A percentile compares a stretch with the other conserved stretches of the same genome.
Evolutionary conservation across 306 rosid genomes (phyloP).

Genomic region (Ochetophila trinervis): DNA sequence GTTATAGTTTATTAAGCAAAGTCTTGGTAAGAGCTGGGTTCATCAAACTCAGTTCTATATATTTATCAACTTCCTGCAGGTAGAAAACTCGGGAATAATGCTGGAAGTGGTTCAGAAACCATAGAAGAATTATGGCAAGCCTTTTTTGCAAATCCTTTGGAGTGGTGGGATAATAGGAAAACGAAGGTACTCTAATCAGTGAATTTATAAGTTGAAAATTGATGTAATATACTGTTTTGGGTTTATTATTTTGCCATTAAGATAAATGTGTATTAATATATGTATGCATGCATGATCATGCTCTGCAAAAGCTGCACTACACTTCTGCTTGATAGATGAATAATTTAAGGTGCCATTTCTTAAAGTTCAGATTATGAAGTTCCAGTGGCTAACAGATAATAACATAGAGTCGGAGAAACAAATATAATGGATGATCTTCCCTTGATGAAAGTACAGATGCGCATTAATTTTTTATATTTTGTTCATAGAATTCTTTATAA

Average conservation of each 20-base stretch:
- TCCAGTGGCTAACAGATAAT: not conserved
- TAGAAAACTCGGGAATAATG: constrained; percentile 37
- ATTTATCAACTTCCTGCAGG: constrained; percentile 34
- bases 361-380: not conserved
- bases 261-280: not conserved
- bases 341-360: not conserved
- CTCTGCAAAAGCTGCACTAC: not conserved
- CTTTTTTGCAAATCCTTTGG: constrained; percentile 53
- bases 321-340: not conserved
- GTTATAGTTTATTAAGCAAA: constrained; percentile 24
- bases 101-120: constrained; percentile 45
- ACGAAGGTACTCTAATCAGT: constrained; percentile 37
- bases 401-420: not conserved
- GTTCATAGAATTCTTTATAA: no score
- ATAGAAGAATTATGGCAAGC: constrained; percentile 79
- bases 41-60: not conserved
- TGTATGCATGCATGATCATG: not conserved
- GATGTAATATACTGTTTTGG: not conserved
- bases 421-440: not conserved
- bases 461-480: no score
- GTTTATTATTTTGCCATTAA: not conserved
- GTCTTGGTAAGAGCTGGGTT: constrained; percentile 11
- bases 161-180: constrained; percentile 67
- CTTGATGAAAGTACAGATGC: no score
- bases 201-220: not conserved